phyloP scores from a whole-genome alignment of 768 basidiomycete genomes.

The Lentinus brumalis region DNA sequence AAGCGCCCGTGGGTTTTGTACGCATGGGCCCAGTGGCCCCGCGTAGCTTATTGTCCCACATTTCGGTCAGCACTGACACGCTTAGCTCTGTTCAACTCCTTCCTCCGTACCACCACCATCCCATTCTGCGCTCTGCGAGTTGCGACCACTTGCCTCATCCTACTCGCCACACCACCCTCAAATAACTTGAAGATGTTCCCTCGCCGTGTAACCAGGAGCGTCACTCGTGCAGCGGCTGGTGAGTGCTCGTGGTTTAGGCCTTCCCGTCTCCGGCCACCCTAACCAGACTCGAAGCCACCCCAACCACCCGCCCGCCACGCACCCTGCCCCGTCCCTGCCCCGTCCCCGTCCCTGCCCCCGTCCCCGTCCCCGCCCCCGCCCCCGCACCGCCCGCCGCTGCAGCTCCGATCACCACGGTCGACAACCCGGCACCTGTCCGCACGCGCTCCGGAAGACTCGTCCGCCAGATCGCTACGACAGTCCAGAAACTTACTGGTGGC shows the following conservation, averaged over 20 bases:
- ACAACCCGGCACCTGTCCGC: too few species aligned
- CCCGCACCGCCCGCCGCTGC: background rate
- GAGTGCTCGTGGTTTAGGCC: background rate
- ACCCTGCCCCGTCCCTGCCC: too few species aligned
- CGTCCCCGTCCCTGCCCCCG: background rate
- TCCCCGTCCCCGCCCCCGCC: background rate
- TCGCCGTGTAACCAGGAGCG: slow-evolving; percentile 1
- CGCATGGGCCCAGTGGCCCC: background rate
- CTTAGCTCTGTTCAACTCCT: background rate
- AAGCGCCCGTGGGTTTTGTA: background rate
- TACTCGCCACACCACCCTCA: background rate
- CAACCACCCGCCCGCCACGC: background rate
- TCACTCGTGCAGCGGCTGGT: background rate
- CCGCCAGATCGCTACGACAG: background rate
- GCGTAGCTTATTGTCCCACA: background rate
- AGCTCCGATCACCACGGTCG: background rate
- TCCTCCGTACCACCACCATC: background rate
- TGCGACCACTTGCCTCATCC: background rate
- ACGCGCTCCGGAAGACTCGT: background rate
- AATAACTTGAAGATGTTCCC: background rate
- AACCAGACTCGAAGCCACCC: background rate
- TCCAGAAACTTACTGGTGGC: background rate
- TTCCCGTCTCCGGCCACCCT: background rate
- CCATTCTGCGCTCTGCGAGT: background rate
- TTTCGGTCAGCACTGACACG: background rate